phyloP scores from a whole-genome alignment of 257 asterid genomes.

The Primulina tabacum region DNA sequence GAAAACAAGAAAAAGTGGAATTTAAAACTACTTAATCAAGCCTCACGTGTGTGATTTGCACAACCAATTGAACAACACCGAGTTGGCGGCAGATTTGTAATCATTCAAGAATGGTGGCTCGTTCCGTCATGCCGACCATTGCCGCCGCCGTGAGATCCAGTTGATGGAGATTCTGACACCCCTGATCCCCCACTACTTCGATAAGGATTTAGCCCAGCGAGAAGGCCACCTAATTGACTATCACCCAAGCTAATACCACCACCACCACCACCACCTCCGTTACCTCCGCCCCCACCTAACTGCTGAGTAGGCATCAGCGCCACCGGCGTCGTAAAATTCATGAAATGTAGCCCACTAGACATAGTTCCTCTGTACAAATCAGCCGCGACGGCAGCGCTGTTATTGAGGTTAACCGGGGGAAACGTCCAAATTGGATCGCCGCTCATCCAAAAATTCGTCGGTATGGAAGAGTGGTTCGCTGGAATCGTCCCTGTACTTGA shows the following conservation, averaged over 20 bases:
- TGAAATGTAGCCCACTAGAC: constrained; percentile 82
- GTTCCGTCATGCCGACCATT: constrained; percentile 34
- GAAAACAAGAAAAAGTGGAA: constrained; percentile 23
- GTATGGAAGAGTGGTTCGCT: constrained; percentile 63
- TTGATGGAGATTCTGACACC: constrained; percentile 62
- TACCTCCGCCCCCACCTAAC: constrained; percentile 34
- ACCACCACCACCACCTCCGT: constrained; percentile 31
- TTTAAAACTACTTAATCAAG: constrained; percentile 36
- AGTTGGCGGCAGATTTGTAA: background rate
- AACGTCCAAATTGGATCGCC: constrained; percentile 84
- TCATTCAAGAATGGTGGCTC: background rate
- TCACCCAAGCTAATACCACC: constrained; percentile 42
- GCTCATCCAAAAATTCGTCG: constrained; percentile 88
- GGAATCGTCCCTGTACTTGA: constrained; percentile 73
- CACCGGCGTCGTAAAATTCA: constrained; percentile 80
- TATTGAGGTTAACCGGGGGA: constrained; percentile 48
- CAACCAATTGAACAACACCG: constrained; percentile 35
- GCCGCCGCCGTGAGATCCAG: constrained; percentile 78
- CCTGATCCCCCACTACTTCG: constrained; percentile 48
- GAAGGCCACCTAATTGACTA: constrained; percentile 60
- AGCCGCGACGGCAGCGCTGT: constrained; percentile 41
- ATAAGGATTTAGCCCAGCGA: constrained; percentile 50
- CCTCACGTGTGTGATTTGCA: constrained; percentile 37
- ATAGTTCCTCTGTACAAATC: constrained; percentile 72
- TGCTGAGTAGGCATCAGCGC: constrained; percentile 74